Percentiles rank a stretch among this genome's conserved stretches.
Evolutionary conservation across 2,329 filamentous ascomycete species (phyloP).

Genomic region (Phialemoniopsis sp.): DNA sequence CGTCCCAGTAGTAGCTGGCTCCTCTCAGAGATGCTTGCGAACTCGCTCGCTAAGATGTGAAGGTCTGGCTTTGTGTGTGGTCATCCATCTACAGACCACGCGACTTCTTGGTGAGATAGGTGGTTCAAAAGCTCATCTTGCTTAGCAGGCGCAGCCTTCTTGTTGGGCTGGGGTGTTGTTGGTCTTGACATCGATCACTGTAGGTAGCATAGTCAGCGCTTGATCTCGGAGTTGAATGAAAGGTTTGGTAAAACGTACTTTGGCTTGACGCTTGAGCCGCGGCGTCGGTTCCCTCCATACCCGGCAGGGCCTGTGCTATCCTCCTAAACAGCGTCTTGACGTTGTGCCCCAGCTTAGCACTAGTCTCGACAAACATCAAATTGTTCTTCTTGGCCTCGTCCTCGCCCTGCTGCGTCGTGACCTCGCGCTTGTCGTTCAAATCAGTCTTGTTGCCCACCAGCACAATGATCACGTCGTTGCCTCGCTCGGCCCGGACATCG

Average conservation of each 20-base stretch:
- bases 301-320: slow-evolving; percentile 95
- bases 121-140: too few species aligned
- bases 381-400: slow-evolving; percentile 98
- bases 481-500: slow-evolving; percentile 91
- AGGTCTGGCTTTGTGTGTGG: background rate
- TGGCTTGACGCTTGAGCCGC: slow-evolving; percentile 69
- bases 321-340: slow-evolving; percentile 96
- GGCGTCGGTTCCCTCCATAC: slow-evolving; percentile 90
- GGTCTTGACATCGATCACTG: slow-evolving; percentile 93
- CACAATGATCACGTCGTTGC: slow-evolving; percentile 98
- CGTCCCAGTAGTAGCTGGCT: too few species aligned
- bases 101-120: too few species aligned
- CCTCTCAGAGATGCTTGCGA: background rate
- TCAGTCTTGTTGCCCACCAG: slow-evolving; percentile 99
- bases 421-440: slow-evolving; percentile 95
- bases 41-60: background rate
- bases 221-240: background rate
- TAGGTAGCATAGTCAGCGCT: slow-evolving; percentile 16
- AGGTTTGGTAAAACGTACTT: slow-evolving; percentile 53
- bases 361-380: slow-evolving; percentile 98
- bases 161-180: slow-evolving; percentile 66
- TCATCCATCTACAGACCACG: background rate
- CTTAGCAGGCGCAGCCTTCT: slow-evolving; percentile 68
- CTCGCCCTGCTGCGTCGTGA: slow-evolving; percentile 93
- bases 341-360: slow-evolving; percentile 95